Base-by-base conservation (phyloP, 495 filamentous ascomycete species). In the Cryomyces minteri region DNA sequence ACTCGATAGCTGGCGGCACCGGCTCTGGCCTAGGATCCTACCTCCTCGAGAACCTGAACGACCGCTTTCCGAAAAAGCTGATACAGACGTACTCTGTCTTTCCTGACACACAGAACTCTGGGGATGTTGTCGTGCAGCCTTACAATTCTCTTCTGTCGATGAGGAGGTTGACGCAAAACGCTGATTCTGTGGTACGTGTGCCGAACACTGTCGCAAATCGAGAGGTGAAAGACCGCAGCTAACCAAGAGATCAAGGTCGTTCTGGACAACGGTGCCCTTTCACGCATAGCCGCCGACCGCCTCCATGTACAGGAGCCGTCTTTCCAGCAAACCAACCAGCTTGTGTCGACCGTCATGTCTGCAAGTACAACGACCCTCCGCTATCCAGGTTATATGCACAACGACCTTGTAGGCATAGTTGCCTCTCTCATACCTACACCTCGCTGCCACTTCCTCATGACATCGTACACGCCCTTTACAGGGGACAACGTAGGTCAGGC, bases 11-110 rank as follows among this genome's bases (percentile, higher is more conserved):
- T 39, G 90, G 90, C 48, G 90, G 90, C 38, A 98, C 90, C 28
- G 90, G 90, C 7, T 95, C 88, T 36, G 90, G 90, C 14, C 64
- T 98, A 41, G 90, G 90, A 7, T 92, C 84, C 39, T 98, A 88
- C 57, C 74, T 98, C 39, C 72, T 98, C n/a, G 90, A 98, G 58
- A 73, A 84, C 47, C 80, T 98, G 62, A 96, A 96, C 59, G 90
- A 98, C 62, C 75, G 90, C 25, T 98, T 95, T 51, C 90, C 90
- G 39, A 98, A 98, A 68, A 96, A 96, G 67, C 73, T 98, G 48
- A 95, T 98, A 43, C 90, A 98, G 62, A 96, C 90, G 47, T 98
- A 98, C 62, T 96, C 90, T 0, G 92, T 98, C 33, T 98, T 98
- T 54, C 87, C 88, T 8, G 88, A 96, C 60, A 85, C 80, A 1